These are phyloP conservation scores for Trichosporon sp. DNA, from an alignment of 1,284 basidiomycete species.

Conservation along the genomic window DNA sequence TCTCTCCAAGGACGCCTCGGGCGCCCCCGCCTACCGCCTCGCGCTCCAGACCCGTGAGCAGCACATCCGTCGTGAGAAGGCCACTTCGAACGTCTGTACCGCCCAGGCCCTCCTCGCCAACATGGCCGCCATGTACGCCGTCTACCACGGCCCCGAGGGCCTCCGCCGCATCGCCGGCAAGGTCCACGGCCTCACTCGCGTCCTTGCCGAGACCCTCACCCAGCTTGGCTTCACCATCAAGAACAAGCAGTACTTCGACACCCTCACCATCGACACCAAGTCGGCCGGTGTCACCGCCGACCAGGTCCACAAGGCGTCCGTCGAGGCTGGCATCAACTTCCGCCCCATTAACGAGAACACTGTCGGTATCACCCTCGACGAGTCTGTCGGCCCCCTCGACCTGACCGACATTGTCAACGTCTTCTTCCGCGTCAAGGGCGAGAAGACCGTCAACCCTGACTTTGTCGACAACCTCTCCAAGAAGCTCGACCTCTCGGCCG, in stretches of 20 bases:
- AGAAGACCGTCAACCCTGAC: slow-evolving; percentile 44
- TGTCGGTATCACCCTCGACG: slow-evolving; percentile 89
- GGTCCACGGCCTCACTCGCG: slow-evolving; percentile 81
- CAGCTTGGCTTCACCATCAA: slow-evolving; percentile 63
- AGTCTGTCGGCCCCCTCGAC: slow-evolving; percentile 73
- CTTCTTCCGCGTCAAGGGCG: slow-evolving; percentile 58
- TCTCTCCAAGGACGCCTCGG: slow-evolving; percentile 75
- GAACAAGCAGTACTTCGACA: slow-evolving; percentile 81
- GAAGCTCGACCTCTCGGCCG: slow-evolving; percentile 33
- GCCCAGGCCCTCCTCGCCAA: slow-evolving; percentile 87
- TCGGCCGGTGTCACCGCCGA: slow-evolving; percentile 56
- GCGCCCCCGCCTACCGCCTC: slow-evolving; percentile 83
- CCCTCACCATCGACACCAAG: slow-evolving; percentile 76
- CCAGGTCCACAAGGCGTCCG: slow-evolving; percentile 66
- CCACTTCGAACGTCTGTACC: slow-evolving; percentile 90
- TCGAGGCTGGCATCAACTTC: slow-evolving; percentile 73
- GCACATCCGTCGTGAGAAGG: slow-evolving; percentile 93
- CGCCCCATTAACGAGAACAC: slow-evolving; percentile 69
- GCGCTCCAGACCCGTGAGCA: slow-evolving; percentile 95
- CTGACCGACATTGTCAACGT: slow-evolving; percentile 74
- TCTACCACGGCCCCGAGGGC: slow-evolving; percentile 91
- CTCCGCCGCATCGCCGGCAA: slow-evolving; percentile 80
- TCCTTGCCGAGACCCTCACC: slow-evolving; percentile 68
- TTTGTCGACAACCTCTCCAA: slow-evolving; percentile 45
- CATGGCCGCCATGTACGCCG: slow-evolving; percentile 95